These are phyloP conservation scores for Yamagishiella unicocca DNA, from an alignment of 139 green algal genomes.

Conservation along the genomic window DNA sequence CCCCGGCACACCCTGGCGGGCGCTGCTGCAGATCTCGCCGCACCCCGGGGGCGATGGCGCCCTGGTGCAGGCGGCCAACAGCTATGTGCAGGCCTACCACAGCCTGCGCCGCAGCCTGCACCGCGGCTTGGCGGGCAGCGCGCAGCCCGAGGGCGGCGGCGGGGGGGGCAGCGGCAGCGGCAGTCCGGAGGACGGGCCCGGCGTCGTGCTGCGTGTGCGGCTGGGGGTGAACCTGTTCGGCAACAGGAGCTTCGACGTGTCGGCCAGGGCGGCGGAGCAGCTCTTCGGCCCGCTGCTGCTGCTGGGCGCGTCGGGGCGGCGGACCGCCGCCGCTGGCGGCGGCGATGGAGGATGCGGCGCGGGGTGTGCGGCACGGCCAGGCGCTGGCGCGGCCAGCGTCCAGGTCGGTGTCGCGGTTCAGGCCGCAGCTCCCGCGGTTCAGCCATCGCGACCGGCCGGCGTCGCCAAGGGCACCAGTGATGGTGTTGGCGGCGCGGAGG, in stretches of 20 bases:
- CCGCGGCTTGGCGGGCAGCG: not conserved
- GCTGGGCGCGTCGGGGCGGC: not conserved
- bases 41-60: not conserved
- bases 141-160: not conserved
- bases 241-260: constrained; percentile 2
- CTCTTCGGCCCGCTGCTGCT: not conserved
- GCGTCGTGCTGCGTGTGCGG: not conserved
- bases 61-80: not conserved
- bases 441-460: not conserved
- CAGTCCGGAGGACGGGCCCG: not conserved
- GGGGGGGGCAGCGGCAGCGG: not conserved
- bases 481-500: not conserved
- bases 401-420: not conserved
- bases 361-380: not conserved
- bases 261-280: not conserved
- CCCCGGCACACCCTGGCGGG: not conserved
- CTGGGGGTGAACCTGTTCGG: not conserved
- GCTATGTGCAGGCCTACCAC: not conserved
- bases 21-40: constrained; percentile 8
- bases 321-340: not conserved
- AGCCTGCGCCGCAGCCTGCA: not conserved
- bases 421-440: not conserved
- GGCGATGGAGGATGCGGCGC: not conserved
- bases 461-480: not conserved
- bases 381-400: not conserved